Evolutionary conservation across 1,284 basidiomycete genomes (phyloP).

Genomic region (Naganishia sp.): DNA sequence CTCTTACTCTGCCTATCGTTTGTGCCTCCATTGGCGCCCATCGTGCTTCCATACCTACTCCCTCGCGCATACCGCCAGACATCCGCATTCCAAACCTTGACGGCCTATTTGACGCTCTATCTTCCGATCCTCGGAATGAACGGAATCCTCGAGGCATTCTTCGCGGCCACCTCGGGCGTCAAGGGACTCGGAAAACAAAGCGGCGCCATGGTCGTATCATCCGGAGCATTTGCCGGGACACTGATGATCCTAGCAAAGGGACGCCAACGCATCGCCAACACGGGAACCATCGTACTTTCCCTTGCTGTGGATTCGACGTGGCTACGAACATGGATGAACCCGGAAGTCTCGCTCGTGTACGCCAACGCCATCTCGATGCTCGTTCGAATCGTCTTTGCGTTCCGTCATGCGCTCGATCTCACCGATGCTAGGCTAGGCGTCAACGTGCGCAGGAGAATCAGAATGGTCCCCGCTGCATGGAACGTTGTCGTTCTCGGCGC

Average conservation of each 20-base stretch:
- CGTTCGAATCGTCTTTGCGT: slow-evolving; percentile 49
- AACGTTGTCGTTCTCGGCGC: not conserved
- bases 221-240: slow-evolving; percentile 27
- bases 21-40: slow-evolving; percentile 69
- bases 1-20: slow-evolving; percentile 72
- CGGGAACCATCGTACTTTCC: not conserved
- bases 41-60: slow-evolving; percentile 69
- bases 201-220: slow-evolving; percentile 50
- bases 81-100: slow-evolving; percentile 68
- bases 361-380: slow-evolving; percentile 56
- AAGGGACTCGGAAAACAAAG: slow-evolving; percentile 67
- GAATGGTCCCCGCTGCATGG: not conserved
- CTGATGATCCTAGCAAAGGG: slow-evolving; percentile 7
- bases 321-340: slow-evolving; percentile 26
- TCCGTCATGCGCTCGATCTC: slow-evolving; percentile 20
- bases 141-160: slow-evolving; percentile 84
- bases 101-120: slow-evolving; percentile 73
- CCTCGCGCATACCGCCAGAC: slow-evolving; percentile 73
- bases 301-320: not conserved
- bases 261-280: slow-evolving; percentile 1
- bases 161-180: slow-evolving; percentile 71
- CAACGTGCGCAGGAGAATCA: not conserved
- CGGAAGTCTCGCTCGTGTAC: slow-evolving; percentile 66
- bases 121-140: slow-evolving; percentile 85
- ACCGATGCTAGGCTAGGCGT: slow-evolving; percentile 7